These are phyloP conservation scores for Penicillium fuscoglaucum DNA, from an alignment of 2,329 filamentous ascomycete species.

Conservation along the genomic window DNA sequence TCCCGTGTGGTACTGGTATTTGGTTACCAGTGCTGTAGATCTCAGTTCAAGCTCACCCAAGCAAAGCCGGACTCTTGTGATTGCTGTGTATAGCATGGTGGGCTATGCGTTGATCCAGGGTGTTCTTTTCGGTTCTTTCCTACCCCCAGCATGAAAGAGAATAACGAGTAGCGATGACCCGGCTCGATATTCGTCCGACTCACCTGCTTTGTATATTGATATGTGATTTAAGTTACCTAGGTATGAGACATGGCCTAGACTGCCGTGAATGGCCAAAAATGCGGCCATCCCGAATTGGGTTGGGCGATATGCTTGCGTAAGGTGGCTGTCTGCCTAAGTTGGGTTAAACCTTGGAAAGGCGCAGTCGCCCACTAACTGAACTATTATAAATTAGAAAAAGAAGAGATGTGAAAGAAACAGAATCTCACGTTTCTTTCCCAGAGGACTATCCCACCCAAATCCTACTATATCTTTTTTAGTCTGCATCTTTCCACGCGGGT, in stretches of 20 bases:
- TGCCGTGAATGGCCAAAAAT: constrained; percentile 1
- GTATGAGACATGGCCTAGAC: background rate
- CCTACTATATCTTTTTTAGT: background rate
- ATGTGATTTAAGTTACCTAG: background rate
- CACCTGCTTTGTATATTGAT: background rate
- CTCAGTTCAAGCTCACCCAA: constrained; percentile 20
- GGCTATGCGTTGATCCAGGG: constrained; percentile 83
- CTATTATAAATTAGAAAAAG: background rate
- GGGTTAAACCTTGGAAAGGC: constrained; percentile 4
- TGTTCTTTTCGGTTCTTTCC: constrained; percentile 80
- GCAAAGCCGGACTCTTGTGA: constrained; percentile 22
- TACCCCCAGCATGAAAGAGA: constrained; percentile 69
- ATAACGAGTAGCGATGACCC: background rate
- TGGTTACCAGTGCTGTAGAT: constrained; percentile 53
- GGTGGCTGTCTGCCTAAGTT: constrained; percentile 22
- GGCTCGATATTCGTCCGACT: background rate
- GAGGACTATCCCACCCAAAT: background rate
- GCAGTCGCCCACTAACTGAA: background rate
- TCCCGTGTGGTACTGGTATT: constrained; percentile 83
- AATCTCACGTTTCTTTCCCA: background rate
- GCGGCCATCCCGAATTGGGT: constrained; percentile 8
- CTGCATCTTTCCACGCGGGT: constrained; percentile 11
- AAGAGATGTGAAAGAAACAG: background rate
- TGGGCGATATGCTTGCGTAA: constrained; percentile 20
- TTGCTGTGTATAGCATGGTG: constrained; percentile 66